Evolutionary conservation across 805 yeast species (phyloP).

Genomic region (Kodamaea lidongshanica): DNA sequence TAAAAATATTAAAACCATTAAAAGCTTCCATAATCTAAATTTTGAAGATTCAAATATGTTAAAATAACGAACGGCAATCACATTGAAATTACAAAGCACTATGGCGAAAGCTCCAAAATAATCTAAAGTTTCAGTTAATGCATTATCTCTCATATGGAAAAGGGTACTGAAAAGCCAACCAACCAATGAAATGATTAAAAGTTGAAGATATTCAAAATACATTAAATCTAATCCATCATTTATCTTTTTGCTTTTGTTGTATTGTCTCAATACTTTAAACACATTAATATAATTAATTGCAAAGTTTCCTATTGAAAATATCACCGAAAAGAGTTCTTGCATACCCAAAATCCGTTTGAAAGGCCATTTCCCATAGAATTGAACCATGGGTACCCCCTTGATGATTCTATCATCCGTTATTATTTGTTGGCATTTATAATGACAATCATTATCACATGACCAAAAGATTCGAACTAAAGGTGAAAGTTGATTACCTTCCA

Average conservation of each 20-base stretch:
- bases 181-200: conserved; percentile 22
- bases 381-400: conserved; percentile 24
- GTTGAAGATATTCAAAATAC: conserved; percentile 25
- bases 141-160: conserved; percentile 34
- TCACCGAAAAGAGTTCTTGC: conserved; percentile 30
- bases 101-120: conserved; percentile 39
- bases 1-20: conserved; percentile 15
- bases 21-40: conserved; percentile 14
- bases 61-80: conserved; percentile 27
- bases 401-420: conserved; percentile 20
- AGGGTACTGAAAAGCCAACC: conserved; percentile 36
- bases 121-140: conserved; percentile 35
- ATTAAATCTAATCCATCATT: conserved; percentile 16
- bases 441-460: conserved; percentile 33
- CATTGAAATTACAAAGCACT: conserved; percentile 30
- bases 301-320: conserved; percentile 34
- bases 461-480: conserved; percentile 15
- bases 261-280: conserved; percentile 22
- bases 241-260: conserved; percentile 14
- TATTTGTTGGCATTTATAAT: conserved; percentile 35
- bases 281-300: conserved; percentile 27
- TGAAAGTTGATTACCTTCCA: conserved; percentile 4
- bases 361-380: conserved; percentile 42
- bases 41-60: conserved; percentile 15
- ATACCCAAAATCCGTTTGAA: conserved; percentile 31